phyloP scores from a whole-genome alignment of 495 filamentous ascomycete genomes.

The Aspergillus nanangensis region DNA sequence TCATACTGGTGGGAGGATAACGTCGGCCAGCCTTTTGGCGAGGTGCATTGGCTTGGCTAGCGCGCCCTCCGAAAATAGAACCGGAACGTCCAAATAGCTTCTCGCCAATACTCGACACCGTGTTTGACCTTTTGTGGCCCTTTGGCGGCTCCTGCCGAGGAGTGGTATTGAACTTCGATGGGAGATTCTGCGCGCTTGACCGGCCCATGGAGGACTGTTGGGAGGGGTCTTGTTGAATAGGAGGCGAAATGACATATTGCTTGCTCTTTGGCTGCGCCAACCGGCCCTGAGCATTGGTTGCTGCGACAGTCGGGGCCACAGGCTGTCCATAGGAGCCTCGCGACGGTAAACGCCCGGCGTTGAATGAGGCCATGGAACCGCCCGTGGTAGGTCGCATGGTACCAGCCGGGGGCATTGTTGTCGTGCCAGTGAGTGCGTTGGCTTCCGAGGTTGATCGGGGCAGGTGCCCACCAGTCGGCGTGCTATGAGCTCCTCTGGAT shows the following conservation, averaged over 20 bases:
- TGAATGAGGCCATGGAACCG: conserved; percentile 71
- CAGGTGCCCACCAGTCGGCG: conserved; percentile 37
- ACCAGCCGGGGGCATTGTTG: conserved; percentile 43
- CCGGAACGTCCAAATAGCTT: conserved; percentile 76
- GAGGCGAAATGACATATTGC: conserved; percentile 71
- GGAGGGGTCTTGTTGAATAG: conserved; percentile 52
- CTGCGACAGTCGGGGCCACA: conserved; percentile 78
- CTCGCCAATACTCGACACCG: conserved; percentile 73
- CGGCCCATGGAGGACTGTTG: conserved; percentile 46
- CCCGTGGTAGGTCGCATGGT: conserved; percentile 71
- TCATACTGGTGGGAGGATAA: conserved; percentile 80
- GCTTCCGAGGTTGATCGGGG: conserved; percentile 56
- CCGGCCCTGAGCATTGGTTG: conserved; percentile 85
- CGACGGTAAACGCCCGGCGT: conserved; percentile 61
- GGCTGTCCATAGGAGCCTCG: conserved; percentile 88
- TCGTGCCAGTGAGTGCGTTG: conserved; percentile 36
- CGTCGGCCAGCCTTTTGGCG: conserved; percentile 37
- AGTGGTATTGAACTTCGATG: conserved; percentile 39
- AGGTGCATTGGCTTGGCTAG: conserved; percentile 34
- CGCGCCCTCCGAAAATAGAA: conserved; percentile 65
- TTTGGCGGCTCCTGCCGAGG: conserved; percentile 48
- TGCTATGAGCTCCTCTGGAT: conserved; percentile 22
- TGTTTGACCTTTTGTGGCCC: conserved; percentile 89
- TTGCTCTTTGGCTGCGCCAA: conserved; percentile 80
- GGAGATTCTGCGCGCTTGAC: conserved; percentile 53